phyloP scores from a whole-genome alignment of 2,329 filamentous ascomycete species.

The Penicillium fuscoglaucum region DNA sequence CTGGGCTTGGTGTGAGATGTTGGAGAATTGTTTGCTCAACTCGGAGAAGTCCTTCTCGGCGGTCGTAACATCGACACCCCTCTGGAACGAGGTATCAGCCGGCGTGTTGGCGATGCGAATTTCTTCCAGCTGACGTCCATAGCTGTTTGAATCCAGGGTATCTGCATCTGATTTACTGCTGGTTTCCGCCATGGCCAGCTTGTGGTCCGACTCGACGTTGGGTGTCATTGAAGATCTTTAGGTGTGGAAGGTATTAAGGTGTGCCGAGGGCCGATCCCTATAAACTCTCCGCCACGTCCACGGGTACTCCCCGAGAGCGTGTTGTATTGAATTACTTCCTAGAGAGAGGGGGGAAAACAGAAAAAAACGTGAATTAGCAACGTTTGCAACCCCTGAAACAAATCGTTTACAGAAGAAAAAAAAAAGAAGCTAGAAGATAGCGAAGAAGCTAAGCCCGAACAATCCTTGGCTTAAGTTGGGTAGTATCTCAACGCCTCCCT shows the following conservation, averaged over 20 bases:
- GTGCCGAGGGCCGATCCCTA: neutral
- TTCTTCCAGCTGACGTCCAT: slow-evolving; percentile 35
- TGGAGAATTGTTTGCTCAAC: slow-evolving; percentile 42
- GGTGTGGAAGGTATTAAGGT: neutral
- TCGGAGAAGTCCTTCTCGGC: slow-evolving; percentile 47
- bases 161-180: slow-evolving; percentile 31
- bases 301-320: neutral
- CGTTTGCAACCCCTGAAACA: neutral
- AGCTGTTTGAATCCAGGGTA: slow-evolving; percentile 26
- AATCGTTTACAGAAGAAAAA: neutral
- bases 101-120: slow-evolving; percentile 34
- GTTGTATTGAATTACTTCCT: neutral
- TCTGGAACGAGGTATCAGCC: slow-evolving; percentile 34
- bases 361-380: neutral
- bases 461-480: slow-evolving; percentile 1
- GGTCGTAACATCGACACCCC: slow-evolving; percentile 49
- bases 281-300: neutral
- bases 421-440: neutral
- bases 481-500: neutral
- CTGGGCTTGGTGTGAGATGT: slow-evolving; percentile 39
- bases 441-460: slow-evolving; percentile 4
- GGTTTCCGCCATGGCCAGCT: slow-evolving; percentile 15
- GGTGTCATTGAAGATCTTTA: neutral
- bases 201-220: slow-evolving; percentile 22
- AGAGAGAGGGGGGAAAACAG: too few relatives aligned